Evolutionary conservation across 257 asterid species (phyloP), one percentile per base, ranked within the genome.

Genomic region (Scutellaria barbata): DNA sequence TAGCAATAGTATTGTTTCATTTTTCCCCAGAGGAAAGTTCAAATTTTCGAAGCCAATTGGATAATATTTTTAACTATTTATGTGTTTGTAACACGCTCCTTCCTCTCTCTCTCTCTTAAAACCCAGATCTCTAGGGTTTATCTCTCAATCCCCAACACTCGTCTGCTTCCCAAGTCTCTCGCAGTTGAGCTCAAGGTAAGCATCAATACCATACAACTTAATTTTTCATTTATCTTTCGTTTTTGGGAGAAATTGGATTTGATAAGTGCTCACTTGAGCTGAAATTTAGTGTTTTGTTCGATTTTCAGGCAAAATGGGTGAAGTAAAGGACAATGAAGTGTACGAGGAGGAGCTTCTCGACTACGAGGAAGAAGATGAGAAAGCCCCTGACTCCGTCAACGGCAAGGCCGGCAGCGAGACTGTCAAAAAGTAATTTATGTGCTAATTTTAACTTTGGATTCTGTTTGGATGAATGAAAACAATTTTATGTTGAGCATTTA

Each of bases 291-390:
- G 51, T 67, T 52, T 12, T 43, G 43, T 74, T 60, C 70, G 63
- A n/a, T 45, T 73, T 66, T 20, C 66, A 79, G 84, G 25, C 11
- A 54, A 8, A 1, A 82, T 79, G 86, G 83, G 80, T 60, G 86
- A 80, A 73, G 72, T 73, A 5, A 89, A 77, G 84, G 93, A 89
- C 64, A 83, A 73, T 85, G 97, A 89, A 17, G 90, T 89, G 76
- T 92, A 88, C 80, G 98, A 92, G 76, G 96, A 92, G 68, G 98
- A 92, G 84, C 96, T 92, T 66, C 87, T 92, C 74, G 98, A 92
- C 87, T 92, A 92, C 83, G 98, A 92, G 77, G 98, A 92, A 71
- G 98, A 92, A 57, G 98, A 92, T 5, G 98, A 92, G 61, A 90
- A 85, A 76, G 84, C 87, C 76, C 84, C 87, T 0, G 96, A 88